These are phyloP conservation scores for Yamadazyma epiphylla DNA, from an alignment of 1,139 yeast species.

Conservation along the genomic window DNA sequence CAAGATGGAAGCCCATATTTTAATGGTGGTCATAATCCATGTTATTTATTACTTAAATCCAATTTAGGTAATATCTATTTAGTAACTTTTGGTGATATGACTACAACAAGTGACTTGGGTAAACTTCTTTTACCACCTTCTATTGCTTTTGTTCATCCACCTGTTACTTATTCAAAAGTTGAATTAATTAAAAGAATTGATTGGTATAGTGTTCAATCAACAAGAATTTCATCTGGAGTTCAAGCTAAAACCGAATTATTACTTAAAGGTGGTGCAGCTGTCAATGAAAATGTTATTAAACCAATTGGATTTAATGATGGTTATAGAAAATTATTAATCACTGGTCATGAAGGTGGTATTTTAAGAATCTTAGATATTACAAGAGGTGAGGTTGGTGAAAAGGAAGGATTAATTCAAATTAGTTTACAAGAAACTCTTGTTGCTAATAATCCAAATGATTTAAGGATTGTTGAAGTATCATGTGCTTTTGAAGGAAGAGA, in stretches of 20 bases:
- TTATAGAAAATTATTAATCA: conserved; percentile 57
- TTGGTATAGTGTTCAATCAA: conserved; percentile 71
- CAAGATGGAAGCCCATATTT: conserved; percentile 54
- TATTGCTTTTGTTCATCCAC: conserved; percentile 73
- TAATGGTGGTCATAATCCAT: conserved; percentile 67
- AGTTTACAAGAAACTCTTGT: conserved; percentile 34
- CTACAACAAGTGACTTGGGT: conserved; percentile 50
- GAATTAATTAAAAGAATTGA: conserved; percentile 57
- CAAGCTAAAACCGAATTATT: conserved; percentile 37
- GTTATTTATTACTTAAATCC: conserved; percentile 52
- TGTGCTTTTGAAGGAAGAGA: conserved; percentile 79
- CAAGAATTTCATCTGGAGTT: conserved; percentile 31
- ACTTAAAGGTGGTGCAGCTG: conserved; percentile 72
- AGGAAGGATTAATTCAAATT: conserved; percentile 36
- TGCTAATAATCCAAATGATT: conserved; percentile 21
- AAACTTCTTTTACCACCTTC: conserved; percentile 75
- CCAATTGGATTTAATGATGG: conserved; percentile 55
- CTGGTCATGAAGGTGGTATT: conserved; percentile 82
- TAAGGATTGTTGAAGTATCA: conserved; percentile 56
- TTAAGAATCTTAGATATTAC: conserved; percentile 82
- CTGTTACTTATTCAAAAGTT: conserved; percentile 55
- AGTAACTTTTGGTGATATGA: conserved; percentile 21
- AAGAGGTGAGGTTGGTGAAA: conserved; percentile 66
- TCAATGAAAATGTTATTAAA: conserved; percentile 26
- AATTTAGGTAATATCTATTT: conserved; percentile 49